Conservation (phyloP, 2,329 filamentous ascomycete species). For the Ophiostoma fasciatum region DNA sequence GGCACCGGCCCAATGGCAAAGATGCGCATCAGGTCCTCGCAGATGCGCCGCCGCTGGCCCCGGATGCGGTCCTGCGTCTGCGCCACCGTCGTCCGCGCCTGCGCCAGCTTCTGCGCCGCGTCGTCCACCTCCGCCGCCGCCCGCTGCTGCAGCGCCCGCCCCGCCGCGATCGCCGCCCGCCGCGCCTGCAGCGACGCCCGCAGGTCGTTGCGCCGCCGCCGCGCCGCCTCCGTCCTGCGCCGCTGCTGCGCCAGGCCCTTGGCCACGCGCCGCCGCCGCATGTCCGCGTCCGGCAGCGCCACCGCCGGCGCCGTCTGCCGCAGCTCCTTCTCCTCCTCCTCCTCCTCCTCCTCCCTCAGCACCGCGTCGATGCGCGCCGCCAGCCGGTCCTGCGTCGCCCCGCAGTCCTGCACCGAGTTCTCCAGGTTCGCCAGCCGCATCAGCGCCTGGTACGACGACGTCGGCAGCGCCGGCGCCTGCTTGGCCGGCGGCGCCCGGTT, state of each 20-base stretch:
- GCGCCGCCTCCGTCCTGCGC: constrained; percentile 47
- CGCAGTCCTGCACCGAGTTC: constrained; percentile 78
- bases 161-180: constrained; percentile 50
- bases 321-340: no score
- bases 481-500: constrained; percentile 32
- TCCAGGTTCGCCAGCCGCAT: constrained; percentile 83
- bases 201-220: constrained; percentile 52
- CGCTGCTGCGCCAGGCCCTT: constrained; percentile 48
- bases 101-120: constrained; percentile 41
- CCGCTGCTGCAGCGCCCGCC: constrained; percentile 42
- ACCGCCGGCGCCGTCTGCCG: constrained; percentile 14
- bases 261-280: constrained; percentile 31
- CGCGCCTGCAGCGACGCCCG: constrained; percentile 49
- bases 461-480: constrained; percentile 36
- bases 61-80: constrained; percentile 51
- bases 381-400: constrained; percentile 60
- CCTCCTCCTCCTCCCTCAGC: constrained; percentile 25
- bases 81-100: constrained; percentile 39
- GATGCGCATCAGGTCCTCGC: constrained; percentile 63
- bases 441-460: constrained; percentile 73
- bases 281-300: constrained; percentile 33
- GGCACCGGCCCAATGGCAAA: constrained; percentile 69
- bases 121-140: constrained; percentile 46
- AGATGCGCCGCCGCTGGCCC: constrained; percentile 78
- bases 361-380: constrained; percentile 62